Conservation (phyloP, 805 yeast species). For the Teunomyces barrocoloradensis region DNA sequence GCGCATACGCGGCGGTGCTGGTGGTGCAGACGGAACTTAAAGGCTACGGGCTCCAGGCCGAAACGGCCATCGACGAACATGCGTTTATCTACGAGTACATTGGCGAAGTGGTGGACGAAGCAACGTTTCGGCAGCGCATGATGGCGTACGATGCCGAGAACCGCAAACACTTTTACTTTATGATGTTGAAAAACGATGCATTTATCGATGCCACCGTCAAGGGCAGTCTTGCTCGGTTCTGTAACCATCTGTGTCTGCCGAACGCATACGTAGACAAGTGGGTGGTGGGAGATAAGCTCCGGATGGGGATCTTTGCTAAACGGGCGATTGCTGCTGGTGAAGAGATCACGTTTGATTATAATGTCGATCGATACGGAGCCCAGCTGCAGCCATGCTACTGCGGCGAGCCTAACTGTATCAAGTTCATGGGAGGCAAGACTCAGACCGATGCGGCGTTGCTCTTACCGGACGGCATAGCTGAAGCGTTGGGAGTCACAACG, state of each 20-base stretch:
- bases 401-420: constrained; percentile 88
- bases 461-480: constrained; percentile 78
- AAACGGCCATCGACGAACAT: constrained; percentile 52
- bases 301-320: constrained; percentile 94
- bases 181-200: constrained; percentile 92
- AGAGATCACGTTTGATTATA: constrained; percentile 88
- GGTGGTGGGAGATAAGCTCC: constrained; percentile 86
- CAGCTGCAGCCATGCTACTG: constrained; percentile 92
- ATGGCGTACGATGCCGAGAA: constrained; percentile 65
- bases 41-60: constrained; percentile 88
- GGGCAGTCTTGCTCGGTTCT: constrained; percentile 88
- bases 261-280: constrained; percentile 95
- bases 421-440: constrained; percentile 93
- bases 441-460: constrained; percentile 89
- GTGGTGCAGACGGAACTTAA: constrained; percentile 81
- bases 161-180: constrained; percentile 83
- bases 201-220: constrained; percentile 91
- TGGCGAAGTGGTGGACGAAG: constrained; percentile 89
- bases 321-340: constrained; percentile 72
- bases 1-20: constrained; percentile 70
- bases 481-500: constrained; percentile 76
- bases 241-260: constrained; percentile 94
- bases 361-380: constrained; percentile 95
- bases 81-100: constrained; percentile 87
- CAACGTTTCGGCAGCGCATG: constrained; percentile 71